phyloP scores from a whole-genome alignment of 768 basidiomycete species.

The Leccinum rimulosum region DNA sequence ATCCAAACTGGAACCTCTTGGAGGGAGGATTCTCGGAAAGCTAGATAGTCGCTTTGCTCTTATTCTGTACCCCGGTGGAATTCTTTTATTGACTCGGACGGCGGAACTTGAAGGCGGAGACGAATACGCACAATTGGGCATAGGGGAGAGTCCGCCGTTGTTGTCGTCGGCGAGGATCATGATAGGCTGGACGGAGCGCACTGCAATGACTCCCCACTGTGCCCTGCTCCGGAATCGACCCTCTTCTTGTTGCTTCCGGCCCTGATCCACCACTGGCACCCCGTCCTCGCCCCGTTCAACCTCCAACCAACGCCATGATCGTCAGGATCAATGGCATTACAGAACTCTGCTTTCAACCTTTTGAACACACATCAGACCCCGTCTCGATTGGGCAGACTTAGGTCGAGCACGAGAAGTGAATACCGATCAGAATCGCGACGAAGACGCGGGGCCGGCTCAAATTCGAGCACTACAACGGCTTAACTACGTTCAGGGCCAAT shows the following conservation, averaged over 20 bases:
- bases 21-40: too few relatives aligned
- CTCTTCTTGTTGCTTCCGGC: constrained; percentile 15
- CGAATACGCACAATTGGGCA: too few relatives aligned
- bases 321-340: constrained; percentile 75
- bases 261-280: not conserved
- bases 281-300: constrained; percentile 1
- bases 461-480: constrained; percentile 53
- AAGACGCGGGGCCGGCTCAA: constrained; percentile 67
- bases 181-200: too few relatives aligned
- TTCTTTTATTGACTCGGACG: too few relatives aligned
- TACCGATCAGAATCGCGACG: constrained; percentile 47
- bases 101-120: too few relatives aligned
- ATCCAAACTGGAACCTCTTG: too few relatives aligned
- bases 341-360: constrained; percentile 77
- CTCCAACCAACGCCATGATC: constrained; percentile 40
- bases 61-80: too few relatives aligned
- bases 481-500: constrained; percentile 62
- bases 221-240: constrained; percentile 58
- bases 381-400: constrained; percentile 56
- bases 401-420: constrained; percentile 22
- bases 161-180: too few relatives aligned
- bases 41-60: too few relatives aligned
- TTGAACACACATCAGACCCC: constrained; percentile 62
- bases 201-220: constrained; percentile 58
- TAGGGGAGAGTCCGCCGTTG: constrained; percentile 30